Base-by-base conservation (phyloP, 345 rosid genomes). In the Combretum micranthum region DNA sequence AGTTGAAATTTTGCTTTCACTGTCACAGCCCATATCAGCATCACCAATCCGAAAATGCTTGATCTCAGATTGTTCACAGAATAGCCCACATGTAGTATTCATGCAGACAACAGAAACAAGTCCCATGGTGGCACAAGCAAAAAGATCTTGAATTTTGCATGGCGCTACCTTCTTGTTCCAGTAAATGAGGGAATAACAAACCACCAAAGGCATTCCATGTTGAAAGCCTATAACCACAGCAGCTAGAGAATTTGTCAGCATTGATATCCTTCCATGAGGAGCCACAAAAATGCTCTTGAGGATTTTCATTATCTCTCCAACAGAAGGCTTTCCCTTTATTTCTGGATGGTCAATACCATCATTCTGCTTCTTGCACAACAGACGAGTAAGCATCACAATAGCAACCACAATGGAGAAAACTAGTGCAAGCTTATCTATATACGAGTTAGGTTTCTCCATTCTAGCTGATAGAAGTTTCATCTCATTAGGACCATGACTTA, bases 121-220 rank as follows among this genome's bases (percentile, higher is more conserved):
- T 15, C 76, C 66, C 72, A 64, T 67, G n/a, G 60, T 52, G 14
- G 59, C 52, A 52, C 72, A 55, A 18, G 69, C 76, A 13, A 69
- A 64, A 21, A 64, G 56, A 59, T 63, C 68, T 54, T 64, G 72
- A 60, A 53, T 49, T 23, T 26, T 48, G 3, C 5, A 0, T 12
- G 50, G 56, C 56, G 13, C 4, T 52, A 32, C 10, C 39, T 32
- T 7, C 7, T 32, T 32, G 39, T 32, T 32, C 39, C 7, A 32
- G 39, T 7, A 11, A 4, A 32, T 32, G 39, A 32, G 39, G 39
- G 39, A 32, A 32, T 32, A 32, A 32, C 39, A 32, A 5, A 7
- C 39, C 39, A 32, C 39, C 39, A 32, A 32, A 32, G 5, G 39
- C 39, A 7, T 32, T 4, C 39, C 39, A 7, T 32, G 39, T 32